Evolutionary conservation across 2,329 filamentous ascomycete species (phyloP), one percentile per base, ranked within the genome.

Genomic region (Hymenoscyphus salicellus): DNA sequence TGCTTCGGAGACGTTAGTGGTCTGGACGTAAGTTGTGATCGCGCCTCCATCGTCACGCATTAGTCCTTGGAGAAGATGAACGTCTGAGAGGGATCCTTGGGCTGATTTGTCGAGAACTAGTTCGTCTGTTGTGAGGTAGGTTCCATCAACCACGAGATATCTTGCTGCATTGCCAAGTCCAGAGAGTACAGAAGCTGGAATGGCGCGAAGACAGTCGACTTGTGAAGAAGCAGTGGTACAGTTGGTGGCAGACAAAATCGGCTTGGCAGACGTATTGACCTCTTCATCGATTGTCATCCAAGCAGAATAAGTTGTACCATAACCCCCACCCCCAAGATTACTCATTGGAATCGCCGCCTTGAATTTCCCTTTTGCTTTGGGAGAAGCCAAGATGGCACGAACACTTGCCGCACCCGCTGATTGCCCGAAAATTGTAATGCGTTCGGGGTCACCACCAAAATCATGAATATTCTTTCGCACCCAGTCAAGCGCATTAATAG

Each of bases 371-470:
- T 61, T 60, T 4, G 69, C 63, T 56, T 71, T 71, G n/a, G 71
- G 71, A 16, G 70, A 70, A 32, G 66, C 69, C 23, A 72, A 55
- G 26, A 71, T 58, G 23, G 69, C 70, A 63, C 69, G 43, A 0
- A 73, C 67, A 55, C 67, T 68, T n/a, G 67, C 67, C 2, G 75
- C 81, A 36, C 82, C 82, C 5, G 80, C 80, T 58, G 79, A 81
- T 68, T 83, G 78, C 17, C 82, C 82, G n/a, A 78, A 73, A 6
- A 78, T 66, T 0, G 76, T 77, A 28, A 77, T 70, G 17, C 69
- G 67, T 2, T 69, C 60, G 5, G 73, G 71, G 63, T 78, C 75
- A n/a, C 76, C 76, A 3, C 75, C 75, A 63, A 79, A 78, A 6
- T 73, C 72, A 1, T 69, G 63, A 57, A 78, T 75, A 57, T 78